A percentile compares a stretch with the other conserved stretches of the same genome.
phyloP scores from a whole-genome alignment of 2,329 filamentous ascomycete genomes.

The Neonectria coccinea region DNA sequence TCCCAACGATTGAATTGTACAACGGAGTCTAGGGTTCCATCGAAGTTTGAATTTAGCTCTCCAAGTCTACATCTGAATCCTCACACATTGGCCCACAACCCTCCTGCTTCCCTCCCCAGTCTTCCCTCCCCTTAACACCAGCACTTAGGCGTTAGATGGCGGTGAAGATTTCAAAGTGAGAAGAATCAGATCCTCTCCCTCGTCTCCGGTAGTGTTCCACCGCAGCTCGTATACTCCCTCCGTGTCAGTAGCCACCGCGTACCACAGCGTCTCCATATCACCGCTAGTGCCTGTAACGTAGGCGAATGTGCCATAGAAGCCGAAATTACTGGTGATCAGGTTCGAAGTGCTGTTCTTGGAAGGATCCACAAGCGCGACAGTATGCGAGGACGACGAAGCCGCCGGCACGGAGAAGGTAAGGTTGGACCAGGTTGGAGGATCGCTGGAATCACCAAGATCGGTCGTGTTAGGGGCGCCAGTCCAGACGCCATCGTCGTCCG shows the following conservation, averaged over 20 bases:
- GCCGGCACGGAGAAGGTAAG: constrained; percentile 16
- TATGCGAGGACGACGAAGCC: constrained; percentile 18
- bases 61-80: not conserved
- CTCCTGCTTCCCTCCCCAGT: not conserved
- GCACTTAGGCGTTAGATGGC: not conserved
- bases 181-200: not conserved
- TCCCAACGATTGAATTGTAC: not conserved
- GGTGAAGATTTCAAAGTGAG: constrained; percentile 17
- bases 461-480: constrained; percentile 26
- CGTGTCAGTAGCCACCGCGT: constrained; percentile 15
- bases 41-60: not conserved
- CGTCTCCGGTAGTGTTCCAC: constrained; percentile 27
- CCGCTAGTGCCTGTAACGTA: constrained; percentile 2
- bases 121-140: not conserved
- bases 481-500: constrained; percentile 12
- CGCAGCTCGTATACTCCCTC: constrained; percentile 20
- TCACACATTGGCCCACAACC: not conserved
- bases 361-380: constrained; percentile 17
- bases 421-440: constrained; percentile 26
- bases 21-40: not conserved
- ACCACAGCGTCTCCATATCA: constrained; percentile 15
- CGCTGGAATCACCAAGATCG: constrained; percentile 4
- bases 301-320: constrained; percentile 21
- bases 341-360: not conserved
- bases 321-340: constrained; percentile 13